Base-by-base conservation (phyloP, 352 stramenopile genomes). In the Phytophthora macrochlamydospora region DNA sequence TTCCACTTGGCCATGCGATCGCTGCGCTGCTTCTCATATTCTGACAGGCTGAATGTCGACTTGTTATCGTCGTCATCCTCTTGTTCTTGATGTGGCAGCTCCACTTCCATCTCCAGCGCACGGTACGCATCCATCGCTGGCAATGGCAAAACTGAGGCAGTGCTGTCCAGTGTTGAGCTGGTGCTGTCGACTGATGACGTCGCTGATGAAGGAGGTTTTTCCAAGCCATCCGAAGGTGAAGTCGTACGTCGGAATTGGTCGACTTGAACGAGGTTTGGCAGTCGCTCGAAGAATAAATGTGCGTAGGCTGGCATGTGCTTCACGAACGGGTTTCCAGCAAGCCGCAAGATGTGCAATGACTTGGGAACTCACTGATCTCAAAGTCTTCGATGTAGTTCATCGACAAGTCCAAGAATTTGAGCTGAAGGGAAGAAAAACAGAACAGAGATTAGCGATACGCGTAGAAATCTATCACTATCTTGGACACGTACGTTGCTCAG, bases 371-470 rank as follows among this genome's bases (percentile, higher is more conserved):
- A 9, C 51, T 53, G 14, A 90, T 67, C 33, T 91, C 71, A 55
- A 94, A 75, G n/a, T 87, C 69, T 13, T 89, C 73, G 24, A 92
- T 91, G 40, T 70, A 71, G 44, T 94, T 94, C 77, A 89, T 85
- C 1, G 83, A 91, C 24, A 94, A 48, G 57, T 94, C 85, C 11
- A 94, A 56, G 49, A 92, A 90, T 54, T 89, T 88, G 50, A 94
- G 76, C 82, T 93, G 40, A 14, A 72, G 14, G 2, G 9, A 49
- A 3, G 18, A 5, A 49, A 24, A 46, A 51, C 45, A 56, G 18
- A 6, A 40, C 4, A 40, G 9, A 7, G 24, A 37, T 11, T 37
- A 31, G 14, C 13, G 14, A 53, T 4, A 44, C 11, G 56, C 42
- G 30, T 1, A 46, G 8, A 66, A 12, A 43, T 11, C 31, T 59